These are phyloP conservation scores for Cystobasidiopsis lactophilus DNA, from an alignment of 768 basidiomycete species.

Conservation along the genomic window DNA sequence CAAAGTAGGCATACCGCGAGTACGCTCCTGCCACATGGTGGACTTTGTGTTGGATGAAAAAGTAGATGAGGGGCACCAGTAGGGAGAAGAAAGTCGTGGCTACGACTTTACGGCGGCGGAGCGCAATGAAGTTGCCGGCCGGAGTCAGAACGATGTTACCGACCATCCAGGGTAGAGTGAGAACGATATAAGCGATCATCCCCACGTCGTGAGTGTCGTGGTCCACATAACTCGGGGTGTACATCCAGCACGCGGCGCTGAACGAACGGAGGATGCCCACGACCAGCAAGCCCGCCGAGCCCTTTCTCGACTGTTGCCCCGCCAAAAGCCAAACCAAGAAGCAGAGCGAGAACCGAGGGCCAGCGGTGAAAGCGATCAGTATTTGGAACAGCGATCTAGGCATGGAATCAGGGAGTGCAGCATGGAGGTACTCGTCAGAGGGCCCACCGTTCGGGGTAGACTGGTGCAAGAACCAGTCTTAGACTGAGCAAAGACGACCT, in stretches of 20 bases:
- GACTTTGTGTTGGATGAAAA: slow-evolving; percentile 68
- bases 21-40: slow-evolving; percentile 64
- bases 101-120: slow-evolving; percentile 31
- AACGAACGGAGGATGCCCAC: slow-evolving; percentile 51
- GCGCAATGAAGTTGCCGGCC: not conserved
- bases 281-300: too few relatives aligned
- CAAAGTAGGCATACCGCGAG: slow-evolving; percentile 62
- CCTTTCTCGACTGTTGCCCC: too few relatives aligned
- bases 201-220: slow-evolving; percentile 65
- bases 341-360: too few relatives aligned
- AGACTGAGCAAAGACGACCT: too few relatives aligned
- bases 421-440: too few relatives aligned
- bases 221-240: slow-evolving; percentile 57
- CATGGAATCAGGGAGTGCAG: not conserved
- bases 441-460: too few relatives aligned
- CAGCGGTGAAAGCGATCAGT: not conserved
- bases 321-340: too few relatives aligned
- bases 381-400: not conserved
- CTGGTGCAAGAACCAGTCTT: too few relatives aligned
- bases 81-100: slow-evolving; percentile 45
- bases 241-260: slow-evolving; percentile 79
- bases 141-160: slow-evolving; percentile 39
- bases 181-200: slow-evolving; percentile 36
- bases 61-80: slow-evolving; percentile 54
- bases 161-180: slow-evolving; percentile 52